These are phyloP conservation scores for Arachnomyces sp. DNA, from an alignment of 2,329 filamentous ascomycete genomes.

Conservation along the genomic window DNA sequence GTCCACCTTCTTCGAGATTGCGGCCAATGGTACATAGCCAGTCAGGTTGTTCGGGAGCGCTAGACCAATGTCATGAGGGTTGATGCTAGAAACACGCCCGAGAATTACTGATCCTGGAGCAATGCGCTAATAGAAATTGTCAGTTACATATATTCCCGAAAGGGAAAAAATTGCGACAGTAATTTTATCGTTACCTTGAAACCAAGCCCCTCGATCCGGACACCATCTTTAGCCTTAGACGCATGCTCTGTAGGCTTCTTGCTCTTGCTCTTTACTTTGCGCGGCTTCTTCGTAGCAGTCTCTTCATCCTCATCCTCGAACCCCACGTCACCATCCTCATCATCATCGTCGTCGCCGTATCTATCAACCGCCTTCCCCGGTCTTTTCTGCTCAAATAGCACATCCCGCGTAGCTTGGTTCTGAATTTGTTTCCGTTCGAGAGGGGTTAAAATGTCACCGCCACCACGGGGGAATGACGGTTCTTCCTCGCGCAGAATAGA, in stretches of 20 bases:
- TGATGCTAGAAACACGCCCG: conserved; percentile 76
- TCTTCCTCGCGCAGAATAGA: conserved; percentile 65
- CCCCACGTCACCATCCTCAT: conserved; percentile 47
- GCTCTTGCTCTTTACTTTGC: conserved; percentile 42
- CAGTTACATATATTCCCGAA: conserved; percentile 18
- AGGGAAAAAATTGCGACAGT: conserved; percentile 1
- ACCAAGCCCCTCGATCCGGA: conserved; percentile 78
- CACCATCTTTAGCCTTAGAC: conserved; percentile 38
- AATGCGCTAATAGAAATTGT: conserved; percentile 55
- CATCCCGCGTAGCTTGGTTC: conserved; percentile 85
- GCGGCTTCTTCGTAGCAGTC: conserved; percentile 28
- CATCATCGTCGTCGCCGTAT: conserved; percentile 33
- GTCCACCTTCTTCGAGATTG: conserved; percentile 75
- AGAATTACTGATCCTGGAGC: conserved; percentile 79
- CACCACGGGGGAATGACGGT: conserved; percentile 82
- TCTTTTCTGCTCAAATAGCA: conserved; percentile 73
- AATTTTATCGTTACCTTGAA: conserved; percentile 59
- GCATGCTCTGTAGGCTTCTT: conserved; percentile 44
- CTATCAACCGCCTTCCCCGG: conserved; percentile 41
- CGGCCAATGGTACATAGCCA: conserved; percentile 83
- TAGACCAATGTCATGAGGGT: conserved; percentile 66
- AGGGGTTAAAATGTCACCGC: conserved; percentile 80
- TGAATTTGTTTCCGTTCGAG: conserved; percentile 95
- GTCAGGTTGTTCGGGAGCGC: conserved; percentile 86
- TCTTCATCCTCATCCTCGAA: conserved; percentile 39